phyloP scores from a whole-genome alignment of 2,329 filamentous ascomycete genomes.

The Alternaria dauci region DNA sequence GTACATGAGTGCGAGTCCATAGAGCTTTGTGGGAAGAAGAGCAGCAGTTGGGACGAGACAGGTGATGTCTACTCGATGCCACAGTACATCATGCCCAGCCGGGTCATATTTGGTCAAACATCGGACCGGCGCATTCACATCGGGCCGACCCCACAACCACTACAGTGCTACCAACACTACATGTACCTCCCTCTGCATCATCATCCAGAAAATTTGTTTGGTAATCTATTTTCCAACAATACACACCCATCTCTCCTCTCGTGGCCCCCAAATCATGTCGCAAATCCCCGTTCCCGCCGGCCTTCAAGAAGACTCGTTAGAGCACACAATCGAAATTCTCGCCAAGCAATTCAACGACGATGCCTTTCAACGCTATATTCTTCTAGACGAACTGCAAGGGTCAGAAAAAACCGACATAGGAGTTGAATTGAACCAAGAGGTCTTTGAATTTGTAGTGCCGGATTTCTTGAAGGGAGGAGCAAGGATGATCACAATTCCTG shows the following conservation, averaged over 20 bases:
- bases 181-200: neutral
- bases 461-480: conserved; percentile 5
- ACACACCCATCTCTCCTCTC: neutral
- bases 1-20: neutral
- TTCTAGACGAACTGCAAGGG: conserved; percentile 1
- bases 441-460: conserved; percentile 3
- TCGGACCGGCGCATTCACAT: neutral
- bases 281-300: conserved; percentile 10
- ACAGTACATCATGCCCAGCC: conserved; percentile 2
- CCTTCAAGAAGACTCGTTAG: conserved; percentile 10
- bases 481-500: conserved; percentile 10
- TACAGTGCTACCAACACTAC: neutral
- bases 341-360: conserved; percentile 12
- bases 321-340: conserved; percentile 14
- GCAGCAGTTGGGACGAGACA: neutral
- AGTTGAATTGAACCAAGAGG: conserved; percentile 1
- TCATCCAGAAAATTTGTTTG: neutral
- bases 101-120: neutral
- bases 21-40: neutral
- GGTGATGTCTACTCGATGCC: neutral
- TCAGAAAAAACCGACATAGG: neutral
- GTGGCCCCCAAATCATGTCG: neutral
- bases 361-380: conserved; percentile 10
- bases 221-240: neutral
- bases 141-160: neutral